Conservation (phyloP, 768 basidiomycete species). For the Kwoniella mangroviensis region DNA sequence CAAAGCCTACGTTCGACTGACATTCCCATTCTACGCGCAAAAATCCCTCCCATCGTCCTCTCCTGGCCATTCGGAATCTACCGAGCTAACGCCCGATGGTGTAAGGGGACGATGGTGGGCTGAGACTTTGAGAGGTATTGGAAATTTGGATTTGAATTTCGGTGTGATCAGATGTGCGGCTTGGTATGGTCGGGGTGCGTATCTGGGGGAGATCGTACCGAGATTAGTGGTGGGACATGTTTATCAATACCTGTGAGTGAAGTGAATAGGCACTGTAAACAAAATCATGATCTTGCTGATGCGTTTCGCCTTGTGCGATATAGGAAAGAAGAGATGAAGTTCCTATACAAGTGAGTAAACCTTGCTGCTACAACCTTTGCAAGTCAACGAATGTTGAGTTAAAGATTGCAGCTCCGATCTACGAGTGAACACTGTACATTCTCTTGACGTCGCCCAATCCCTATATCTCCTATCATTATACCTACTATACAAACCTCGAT, state of each 20-base stretch:
- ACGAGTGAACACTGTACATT: conserved; percentile 53
- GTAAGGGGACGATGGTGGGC: conserved; percentile 55
- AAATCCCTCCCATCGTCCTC: conserved; percentile 49
- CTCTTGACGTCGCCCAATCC: conserved; percentile 41
- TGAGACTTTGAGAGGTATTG: conserved; percentile 49
- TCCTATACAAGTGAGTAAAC: conserved; percentile 50
- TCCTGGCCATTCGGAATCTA: conserved; percentile 38
- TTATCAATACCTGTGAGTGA: conserved; percentile 48
- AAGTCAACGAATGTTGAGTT: too few species aligned
- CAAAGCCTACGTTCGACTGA: conserved; percentile 49
- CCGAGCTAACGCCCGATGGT: conserved; percentile 48
- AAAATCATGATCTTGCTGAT: background rate
- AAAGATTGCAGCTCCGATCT: conserved; percentile 43
- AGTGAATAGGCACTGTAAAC: background rate
- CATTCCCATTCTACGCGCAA: conserved; percentile 54
- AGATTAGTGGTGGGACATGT: conserved; percentile 51
- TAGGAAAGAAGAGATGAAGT: conserved; percentile 57
- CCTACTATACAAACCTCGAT: conserved; percentile 29
- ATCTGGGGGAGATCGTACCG: conserved; percentile 48
- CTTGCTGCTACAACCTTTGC: background rate
- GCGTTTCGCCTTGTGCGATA: background rate
- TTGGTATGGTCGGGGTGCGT: conserved; percentile 49
- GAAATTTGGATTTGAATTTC: conserved; percentile 40
- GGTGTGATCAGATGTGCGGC: conserved; percentile 49
- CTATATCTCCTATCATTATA: conserved; percentile 42